Evolutionary conservation across 2,329 filamentous ascomycete species (phyloP).

Genomic region (Cercospora brassicicola): DNA sequence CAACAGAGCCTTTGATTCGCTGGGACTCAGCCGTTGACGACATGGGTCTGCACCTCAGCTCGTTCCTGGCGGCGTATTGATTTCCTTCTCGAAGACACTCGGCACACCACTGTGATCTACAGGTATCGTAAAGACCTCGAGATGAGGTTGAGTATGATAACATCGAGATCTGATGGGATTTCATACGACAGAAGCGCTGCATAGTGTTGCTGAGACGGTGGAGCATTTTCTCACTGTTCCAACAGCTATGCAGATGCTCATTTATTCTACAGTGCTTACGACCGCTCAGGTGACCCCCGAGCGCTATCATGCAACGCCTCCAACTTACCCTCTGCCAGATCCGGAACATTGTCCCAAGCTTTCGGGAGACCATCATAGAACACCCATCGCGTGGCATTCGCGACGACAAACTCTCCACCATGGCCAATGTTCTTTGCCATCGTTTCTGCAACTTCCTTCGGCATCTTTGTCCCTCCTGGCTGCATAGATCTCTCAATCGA

Average conservation of each 20-base stretch:
- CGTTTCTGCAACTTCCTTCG: background rate
- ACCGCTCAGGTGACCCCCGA: background rate
- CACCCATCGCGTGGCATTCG: constrained; percentile 10
- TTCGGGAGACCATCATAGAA: constrained; percentile 7
- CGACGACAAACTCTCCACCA: constrained; percentile 7
- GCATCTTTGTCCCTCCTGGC: constrained; percentile 9
- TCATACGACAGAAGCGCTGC: background rate
- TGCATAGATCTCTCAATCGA: constrained; percentile 5
- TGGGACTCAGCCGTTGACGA: background rate
- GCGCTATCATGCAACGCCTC: background rate
- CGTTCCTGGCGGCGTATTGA: background rate
- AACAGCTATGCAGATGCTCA: background rate
- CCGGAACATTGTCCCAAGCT: constrained; percentile 9
- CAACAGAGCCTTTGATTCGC: background rate
- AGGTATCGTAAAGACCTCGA: background rate
- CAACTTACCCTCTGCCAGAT: background rate
- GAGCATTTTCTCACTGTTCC: background rate
- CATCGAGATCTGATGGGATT: background rate
- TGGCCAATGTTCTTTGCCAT: background rate
- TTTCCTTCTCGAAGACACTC: background rate
- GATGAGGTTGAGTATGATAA: background rate
- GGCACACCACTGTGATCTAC: background rate
- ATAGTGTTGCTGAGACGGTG: background rate
- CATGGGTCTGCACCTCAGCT: background rate
- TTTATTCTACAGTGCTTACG: background rate